These are phyloP conservation scores for Chrysoporthe austroafricana DNA, from an alignment of 2,329 filamentous ascomycete species.

Conservation along the genomic window DNA sequence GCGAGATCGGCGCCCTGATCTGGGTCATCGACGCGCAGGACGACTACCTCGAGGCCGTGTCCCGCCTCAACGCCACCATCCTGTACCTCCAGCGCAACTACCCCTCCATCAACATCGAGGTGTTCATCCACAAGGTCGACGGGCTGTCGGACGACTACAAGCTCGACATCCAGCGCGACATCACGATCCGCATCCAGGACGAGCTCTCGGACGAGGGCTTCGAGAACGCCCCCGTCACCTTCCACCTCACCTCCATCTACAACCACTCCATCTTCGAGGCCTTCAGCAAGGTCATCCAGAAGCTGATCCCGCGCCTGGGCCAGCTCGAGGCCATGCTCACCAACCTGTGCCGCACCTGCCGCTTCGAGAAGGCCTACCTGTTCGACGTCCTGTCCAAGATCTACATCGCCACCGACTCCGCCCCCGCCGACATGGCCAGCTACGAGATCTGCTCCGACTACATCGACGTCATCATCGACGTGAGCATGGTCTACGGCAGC, in stretches of 20 bases:
- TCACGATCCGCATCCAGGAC: slow-evolving; percentile 94
- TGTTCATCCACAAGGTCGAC: slow-evolving; percentile 99
- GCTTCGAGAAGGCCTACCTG: slow-evolving; percentile 96
- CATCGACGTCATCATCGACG: slow-evolving; percentile 97
- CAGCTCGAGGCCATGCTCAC: slow-evolving; percentile 94
- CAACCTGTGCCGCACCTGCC: slow-evolving; percentile 88
- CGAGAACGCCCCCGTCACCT: slow-evolving; percentile 91
- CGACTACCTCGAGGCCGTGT: slow-evolving; percentile 91
- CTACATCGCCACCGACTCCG: slow-evolving; percentile 95
- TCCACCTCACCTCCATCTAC: slow-evolving; percentile 97
- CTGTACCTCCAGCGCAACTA: slow-evolving; percentile 86
- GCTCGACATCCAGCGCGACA: slow-evolving; percentile 93
- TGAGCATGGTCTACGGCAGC: slow-evolving; percentile 89
- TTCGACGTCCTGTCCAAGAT: slow-evolving; percentile 99
- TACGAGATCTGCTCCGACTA: slow-evolving; percentile 99
- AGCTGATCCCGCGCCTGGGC: slow-evolving; percentile 89
- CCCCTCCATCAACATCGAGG: slow-evolving; percentile 93
- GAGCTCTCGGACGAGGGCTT: slow-evolving; percentile 92
- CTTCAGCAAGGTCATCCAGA: slow-evolving; percentile 97
- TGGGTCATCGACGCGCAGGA: slow-evolving; percentile 99
- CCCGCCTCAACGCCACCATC: slow-evolving; percentile 85
- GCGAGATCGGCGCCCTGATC: slow-evolving; percentile 85
- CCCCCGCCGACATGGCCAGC: slow-evolving; percentile 89
- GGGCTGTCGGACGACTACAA: slow-evolving; percentile 97
- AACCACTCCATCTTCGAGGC: slow-evolving; percentile 97